Conservation (phyloP, 2,329 filamentous ascomycete genomes). For the Fusarium duplospermum region DNA sequence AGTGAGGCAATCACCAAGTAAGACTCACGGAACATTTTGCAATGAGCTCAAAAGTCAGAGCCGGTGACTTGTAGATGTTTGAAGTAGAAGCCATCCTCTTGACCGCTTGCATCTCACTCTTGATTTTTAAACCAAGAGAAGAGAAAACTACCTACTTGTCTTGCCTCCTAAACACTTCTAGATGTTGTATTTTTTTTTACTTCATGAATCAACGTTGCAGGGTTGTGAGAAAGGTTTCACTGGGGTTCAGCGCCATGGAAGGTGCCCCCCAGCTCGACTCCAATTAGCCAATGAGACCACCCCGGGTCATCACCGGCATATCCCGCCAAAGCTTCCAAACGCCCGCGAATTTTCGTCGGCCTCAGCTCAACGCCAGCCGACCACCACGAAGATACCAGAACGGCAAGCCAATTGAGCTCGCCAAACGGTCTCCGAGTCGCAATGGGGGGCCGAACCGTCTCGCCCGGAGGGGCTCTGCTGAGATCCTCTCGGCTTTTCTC, state of each 20-base stretch:
- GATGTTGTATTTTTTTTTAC: conserved; percentile 24
- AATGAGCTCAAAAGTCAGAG: conserved; percentile 82
- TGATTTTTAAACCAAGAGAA: neutral
- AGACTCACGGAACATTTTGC: conserved; percentile 81
- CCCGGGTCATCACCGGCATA: conserved; percentile 50
- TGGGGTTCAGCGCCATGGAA: conserved; percentile 30
- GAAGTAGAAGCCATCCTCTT: conserved; percentile 61
- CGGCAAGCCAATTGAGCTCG: conserved; percentile 48
- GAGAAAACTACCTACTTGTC: conserved; percentile 2
- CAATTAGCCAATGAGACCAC: conserved; percentile 33
- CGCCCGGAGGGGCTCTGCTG: conserved; percentile 76
- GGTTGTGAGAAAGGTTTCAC: conserved; percentile 33
- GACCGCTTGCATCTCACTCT: conserved; percentile 45
- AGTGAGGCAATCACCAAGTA: conserved; percentile 23
- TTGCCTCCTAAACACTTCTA: conserved; percentile 15
- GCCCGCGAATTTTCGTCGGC: conserved; percentile 47
- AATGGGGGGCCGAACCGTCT: conserved; percentile 56
- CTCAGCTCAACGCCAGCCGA: conserved; percentile 28
- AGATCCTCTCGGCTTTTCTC: conserved; percentile 92
- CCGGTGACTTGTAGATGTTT: conserved; percentile 67
- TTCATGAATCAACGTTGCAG: conserved; percentile 18
- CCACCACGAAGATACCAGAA: conserved; percentile 35
- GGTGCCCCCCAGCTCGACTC: conserved; percentile 5
- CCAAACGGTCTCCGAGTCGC: conserved; percentile 41
- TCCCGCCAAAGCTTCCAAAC: conserved; percentile 35